Evolutionary conservation across 208 protist genomes (phyloP), one percentile per base, ranked within the genome.

Genomic region (Balamuthia mandrillaris): DNA sequence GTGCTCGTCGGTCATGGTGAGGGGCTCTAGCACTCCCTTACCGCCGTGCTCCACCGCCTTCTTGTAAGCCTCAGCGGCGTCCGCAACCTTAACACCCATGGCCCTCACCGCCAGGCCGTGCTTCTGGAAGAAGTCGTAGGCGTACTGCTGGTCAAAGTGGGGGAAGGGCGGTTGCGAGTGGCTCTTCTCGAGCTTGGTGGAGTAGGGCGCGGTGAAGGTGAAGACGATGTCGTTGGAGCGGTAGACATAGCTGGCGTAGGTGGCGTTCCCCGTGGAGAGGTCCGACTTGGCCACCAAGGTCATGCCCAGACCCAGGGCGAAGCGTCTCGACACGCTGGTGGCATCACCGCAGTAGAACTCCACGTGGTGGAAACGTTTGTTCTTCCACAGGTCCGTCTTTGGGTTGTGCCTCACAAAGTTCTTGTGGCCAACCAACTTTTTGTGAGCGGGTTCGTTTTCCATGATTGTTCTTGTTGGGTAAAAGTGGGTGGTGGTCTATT

Each of bases 381-480:
- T 31, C 16, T 12, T 27, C 44, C 49, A 77, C 66, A 56, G 49
- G 66, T 77, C 66, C 42, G 66, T 37, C 66, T 29, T 77, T 24
- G 66, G 66, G 66, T 77, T 77, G 66, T 77, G 2, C 66, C 66
- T 77, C 66, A 56, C 54, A 45, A 77, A 77, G 66, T 77, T 77
- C 44, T 39, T 45, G 54, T 77, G 54, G 66, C 66, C 66, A 5
- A 77, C 66, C 1, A 77, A 45, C 44, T 54, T 77, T n/a, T n/a
- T n/a, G n/a, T n/a, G n/a, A n/a, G 42, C 54, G 66, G 47, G 47
- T 54, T 21, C 14, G 14, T 21, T 54, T 54, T 14, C 14, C 21
- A 24, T 29, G 45, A 9, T 18, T 77, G 18, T 21, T 24, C 44
- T 27, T 77, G 44, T n/a, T 77, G 66, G 5, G 27, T 29, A 2